Conservation (phyloP, 768 basidiomycete species). For the Kwoniella sp. region DNA sequence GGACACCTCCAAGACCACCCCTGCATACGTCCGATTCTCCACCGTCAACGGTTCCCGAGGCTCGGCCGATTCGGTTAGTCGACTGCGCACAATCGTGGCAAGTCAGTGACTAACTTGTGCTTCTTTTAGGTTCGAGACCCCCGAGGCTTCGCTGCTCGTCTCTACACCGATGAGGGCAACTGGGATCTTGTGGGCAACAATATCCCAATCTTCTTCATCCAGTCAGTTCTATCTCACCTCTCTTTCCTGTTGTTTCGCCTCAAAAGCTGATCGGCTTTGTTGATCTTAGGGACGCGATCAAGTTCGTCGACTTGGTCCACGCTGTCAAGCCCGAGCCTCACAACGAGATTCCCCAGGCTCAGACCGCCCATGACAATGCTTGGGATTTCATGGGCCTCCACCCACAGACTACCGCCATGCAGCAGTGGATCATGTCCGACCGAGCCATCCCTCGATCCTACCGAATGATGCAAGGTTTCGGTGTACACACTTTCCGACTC, state of each 20-base stretch:
- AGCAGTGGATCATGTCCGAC: slow-evolving; percentile 78
- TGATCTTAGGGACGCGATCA: slow-evolving; percentile 60
- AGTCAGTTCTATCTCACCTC: slow-evolving; percentile 13
- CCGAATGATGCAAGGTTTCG: slow-evolving; percentile 81
- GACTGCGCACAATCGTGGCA: neutral
- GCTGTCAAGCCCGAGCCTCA: slow-evolving; percentile 85
- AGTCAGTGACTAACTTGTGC: neutral
- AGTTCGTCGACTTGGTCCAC: slow-evolving; percentile 81
- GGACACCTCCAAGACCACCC: slow-evolving; percentile 67
- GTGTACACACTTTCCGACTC: slow-evolving; percentile 73
- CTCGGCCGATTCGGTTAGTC: slow-evolving; percentile 61
- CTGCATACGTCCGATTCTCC: slow-evolving; percentile 76
- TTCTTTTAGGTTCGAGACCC: slow-evolving; percentile 62
- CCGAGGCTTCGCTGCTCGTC: slow-evolving; percentile 76
- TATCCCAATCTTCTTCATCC: slow-evolving; percentile 51
- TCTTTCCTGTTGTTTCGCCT: neutral
- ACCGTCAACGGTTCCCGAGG: slow-evolving; percentile 75
- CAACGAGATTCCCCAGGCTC: slow-evolving; percentile 59
- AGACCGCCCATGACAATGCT: slow-evolving; percentile 68
- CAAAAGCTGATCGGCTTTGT: neutral
- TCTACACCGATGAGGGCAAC: slow-evolving; percentile 79
- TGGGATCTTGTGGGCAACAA: slow-evolving; percentile 57
- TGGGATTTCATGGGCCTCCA: slow-evolving; percentile 77
- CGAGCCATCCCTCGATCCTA: slow-evolving; percentile 77
- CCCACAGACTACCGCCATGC: slow-evolving; percentile 55